Base-by-base conservation (phyloP, 495 filamentous ascomycete genomes). In the Poronia punctata region DNA sequence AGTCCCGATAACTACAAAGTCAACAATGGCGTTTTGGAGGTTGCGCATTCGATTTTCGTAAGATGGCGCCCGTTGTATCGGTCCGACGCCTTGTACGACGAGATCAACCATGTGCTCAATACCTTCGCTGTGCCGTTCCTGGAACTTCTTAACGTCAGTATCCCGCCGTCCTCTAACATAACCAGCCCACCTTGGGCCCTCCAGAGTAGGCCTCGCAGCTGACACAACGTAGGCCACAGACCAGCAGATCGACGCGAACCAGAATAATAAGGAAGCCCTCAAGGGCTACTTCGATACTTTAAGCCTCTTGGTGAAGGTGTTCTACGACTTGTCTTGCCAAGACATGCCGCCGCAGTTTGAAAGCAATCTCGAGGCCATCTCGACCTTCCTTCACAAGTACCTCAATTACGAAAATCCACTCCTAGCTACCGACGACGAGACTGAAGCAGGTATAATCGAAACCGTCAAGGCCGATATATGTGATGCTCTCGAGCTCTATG, bases 1-100 rank as follows among this genome's bases (percentile, higher is more conserved):
- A 83, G 85, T 9, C 72, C 78, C 5, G 76, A 80, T 44, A 83
- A 96, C 56, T 74, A 78, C 43, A 74, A 77, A 46, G 71, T 82
- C 53, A 97, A 95, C 61, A 89, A 87, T 57, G 93, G 93, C 45
- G 88, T 99, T 8, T 69, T 99, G 41, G 85, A 90, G 64, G 93
- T 99, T 28, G 93, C 93, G 30, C 93, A 99, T 64, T 95, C 90
- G 4, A 96, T 99, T 51, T 99, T 97, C 72, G 86, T 83, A 63
- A 72, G 92, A 45, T 99, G 93, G 93, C 75, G 88, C 39, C 93
- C 92, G 15, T 70, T 97, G 8, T 95, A 90, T 64, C 76, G 84
- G 27, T 94, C 88, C 29, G 88, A 97, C 58, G 83, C 78, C 7
- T 75, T 99, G 7, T 97, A 86, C 63, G 82, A 74, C 5, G 93